Base-by-base conservation (phyloP, 2,329 filamentous ascomycete genomes). In the Aspergillus ustus region DNA sequence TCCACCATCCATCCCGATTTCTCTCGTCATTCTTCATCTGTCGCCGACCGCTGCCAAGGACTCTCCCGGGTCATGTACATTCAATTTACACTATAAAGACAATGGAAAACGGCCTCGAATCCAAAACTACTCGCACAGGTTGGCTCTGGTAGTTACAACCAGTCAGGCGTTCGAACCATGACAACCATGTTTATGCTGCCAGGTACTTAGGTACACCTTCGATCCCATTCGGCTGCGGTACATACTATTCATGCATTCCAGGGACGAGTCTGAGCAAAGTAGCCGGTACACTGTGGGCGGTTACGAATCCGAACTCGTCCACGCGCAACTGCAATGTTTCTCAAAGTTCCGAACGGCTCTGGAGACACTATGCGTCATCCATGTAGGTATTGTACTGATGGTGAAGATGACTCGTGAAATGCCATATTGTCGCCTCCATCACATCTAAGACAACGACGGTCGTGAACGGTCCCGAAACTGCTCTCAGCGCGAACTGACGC, bases 11-110 rank as follows among this genome's bases (percentile, higher is more conserved):
- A 55, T 55, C 31, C 22, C 17, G 22, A 31, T 40, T 28, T 44
- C 34, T 44, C 20, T 29, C 37, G 56, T 22, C 17, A 58, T 52
- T 58, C 52, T 54, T 54, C 52, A 46, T 34, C 40, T 37, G 15
- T 8, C 15, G 17, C 43, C 25, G 25, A 48, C 40, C n/a, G 34
- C 45, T 19, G 31, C 31, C 8, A 15, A 40, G 34, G 34, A 40
- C 34, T 11, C 34, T 40, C 34, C 34, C 15, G 13, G 34, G 15
- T 40, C 15, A 40, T 40, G 2, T 15, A 40, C 34, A 40, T 25
- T 25, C 11, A 40, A 40, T 40, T 5, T 40, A 40, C 34, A 15
- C 34, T 40, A 40, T 2, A 5, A 40, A 40, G 11, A 40, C 34
- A 13, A 15, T 40, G 34, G 11, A 40, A 15, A 15, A 40, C 6